Conservation (phyloP, 352 stramenopile genomes). For the Thalassiosira hispida region DNA sequence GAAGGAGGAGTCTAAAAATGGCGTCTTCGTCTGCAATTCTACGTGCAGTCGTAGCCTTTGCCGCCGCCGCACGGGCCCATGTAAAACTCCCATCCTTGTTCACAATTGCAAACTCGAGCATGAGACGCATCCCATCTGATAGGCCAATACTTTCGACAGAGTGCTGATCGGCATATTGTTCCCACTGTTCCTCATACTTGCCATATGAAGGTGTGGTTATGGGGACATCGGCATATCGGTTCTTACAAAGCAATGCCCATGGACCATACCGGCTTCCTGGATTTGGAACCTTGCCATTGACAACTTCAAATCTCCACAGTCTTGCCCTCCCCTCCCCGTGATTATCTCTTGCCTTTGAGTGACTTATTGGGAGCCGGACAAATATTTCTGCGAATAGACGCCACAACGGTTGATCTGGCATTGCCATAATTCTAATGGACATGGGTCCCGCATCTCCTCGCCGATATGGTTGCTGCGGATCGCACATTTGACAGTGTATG, state of each 20-base stretch:
- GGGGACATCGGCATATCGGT: constrained; percentile 62
- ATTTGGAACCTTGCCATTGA: constrained; percentile 41
- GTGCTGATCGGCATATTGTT: constrained; percentile 70
- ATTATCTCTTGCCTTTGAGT: constrained; percentile 60
- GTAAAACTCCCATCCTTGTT: constrained; percentile 73
- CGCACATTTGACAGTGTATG: constrained; percentile 80
- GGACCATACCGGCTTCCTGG: constrained; percentile 68
- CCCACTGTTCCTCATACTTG: constrained; percentile 69
- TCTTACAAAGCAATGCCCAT: constrained; percentile 78
- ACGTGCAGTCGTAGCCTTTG: constrained; percentile 68
- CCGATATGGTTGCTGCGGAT: constrained; percentile 81
- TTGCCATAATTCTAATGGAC: constrained; percentile 80
- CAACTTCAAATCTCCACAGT: constrained; percentile 69
- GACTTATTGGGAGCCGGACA: constrained; percentile 67
- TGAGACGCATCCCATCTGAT: constrained; percentile 65
- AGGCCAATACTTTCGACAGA: constrained; percentile 76
- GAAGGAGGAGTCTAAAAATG: constrained; percentile 70
- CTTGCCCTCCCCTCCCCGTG: constrained; percentile 67
- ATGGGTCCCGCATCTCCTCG: constrained; percentile 76
- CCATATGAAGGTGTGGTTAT: constrained; percentile 44
- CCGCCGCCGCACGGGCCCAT: constrained; percentile 81
- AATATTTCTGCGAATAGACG: constrained; percentile 78
- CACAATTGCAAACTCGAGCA: constrained; percentile 79
- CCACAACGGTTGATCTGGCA: constrained; percentile 82
- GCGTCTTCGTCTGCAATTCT: constrained; percentile 78